Evolutionary conservation across 192 early-diverging fungal genomes (phyloP), one percentile per base, ranked within the genome.

Genomic region (Gamsiella multidivaricata): DNA sequence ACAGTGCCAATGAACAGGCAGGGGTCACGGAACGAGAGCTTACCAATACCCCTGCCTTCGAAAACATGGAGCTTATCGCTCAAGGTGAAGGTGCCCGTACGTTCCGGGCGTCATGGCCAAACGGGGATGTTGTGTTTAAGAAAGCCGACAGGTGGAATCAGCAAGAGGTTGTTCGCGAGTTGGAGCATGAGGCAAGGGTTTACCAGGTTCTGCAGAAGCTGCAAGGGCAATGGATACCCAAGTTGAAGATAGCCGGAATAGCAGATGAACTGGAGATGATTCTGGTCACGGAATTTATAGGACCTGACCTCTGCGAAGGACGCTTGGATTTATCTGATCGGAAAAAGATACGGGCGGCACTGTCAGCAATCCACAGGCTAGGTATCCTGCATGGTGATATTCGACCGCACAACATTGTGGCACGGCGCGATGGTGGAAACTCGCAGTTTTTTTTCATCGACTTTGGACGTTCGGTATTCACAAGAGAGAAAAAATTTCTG

Each of bases 301-400:
- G 65, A 5, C 8, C 4, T 20, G 39, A 57, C 46, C 17, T 68
- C 36, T 41, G 64, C 31, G 36, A 66, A 2, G 29, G 32, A 14
- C 37, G 17, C 9, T 36, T 66, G 42, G 34, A 42, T 22, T 3
- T 11, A 7, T 55, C 52, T 0, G 64, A 66, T 41, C 23, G 18
- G 15, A 31, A 45, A 0, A 45, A 56, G n/a, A n/a, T n/a, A n/a
- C n/a, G n/a, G n/a, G n/a, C n/a, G n/a, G n/a, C n/a, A n/a, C n/a
- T n/a, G n/a, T 55, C 41, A 0, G 32, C 23, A 36, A 63, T 78
- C 45, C 74, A 78, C 32, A 15, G 39, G 15, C 36, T 54, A 25
- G 74, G 59, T 41, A 55, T 76, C 11, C 20, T 43, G 5, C 72
- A 76, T 61, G 64, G 72, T 2, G 72, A 67, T 32, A 55, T 67